phyloP scores from a whole-genome alignment of 495 filamentous ascomycete species.

The Neurospora pannonica region DNA sequence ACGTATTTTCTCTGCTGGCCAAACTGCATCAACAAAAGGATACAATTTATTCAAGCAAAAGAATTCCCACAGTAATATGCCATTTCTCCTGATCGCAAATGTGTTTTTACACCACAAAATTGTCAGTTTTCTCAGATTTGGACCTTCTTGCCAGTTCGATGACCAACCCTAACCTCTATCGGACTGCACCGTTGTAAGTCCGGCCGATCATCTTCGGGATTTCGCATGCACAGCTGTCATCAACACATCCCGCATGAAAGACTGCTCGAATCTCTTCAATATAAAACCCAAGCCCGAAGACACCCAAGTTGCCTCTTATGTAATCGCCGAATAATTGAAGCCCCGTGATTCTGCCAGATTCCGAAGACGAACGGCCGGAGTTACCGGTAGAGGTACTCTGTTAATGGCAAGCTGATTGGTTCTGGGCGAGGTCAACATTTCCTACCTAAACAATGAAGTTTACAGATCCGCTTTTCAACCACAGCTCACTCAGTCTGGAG shows the following conservation, averaged over 20 bases:
- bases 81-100: background rate
- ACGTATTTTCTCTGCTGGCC: too few species aligned
- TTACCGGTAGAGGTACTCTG: background rate
- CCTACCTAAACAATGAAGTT: background rate
- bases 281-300: background rate
- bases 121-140: background rate
- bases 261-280: background rate
- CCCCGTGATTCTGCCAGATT: background rate
- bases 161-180: background rate
- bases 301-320: background rate
- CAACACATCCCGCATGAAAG: too few species aligned
- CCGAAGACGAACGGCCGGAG: background rate
- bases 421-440: too few species aligned
- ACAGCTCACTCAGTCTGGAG: background rate
- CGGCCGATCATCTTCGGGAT: background rate
- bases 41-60: too few species aligned
- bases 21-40: too few species aligned
- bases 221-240: too few species aligned
- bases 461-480: background rate
- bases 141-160: background rate
- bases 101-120: background rate
- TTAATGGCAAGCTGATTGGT: too few species aligned
- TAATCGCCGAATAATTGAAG: background rate
- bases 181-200: background rate
- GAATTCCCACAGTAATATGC: background rate